These are phyloP conservation scores for Vitis labrusca DNA, from an alignment of 164 flowering plant genomes.

Conservation along the genomic window DNA sequence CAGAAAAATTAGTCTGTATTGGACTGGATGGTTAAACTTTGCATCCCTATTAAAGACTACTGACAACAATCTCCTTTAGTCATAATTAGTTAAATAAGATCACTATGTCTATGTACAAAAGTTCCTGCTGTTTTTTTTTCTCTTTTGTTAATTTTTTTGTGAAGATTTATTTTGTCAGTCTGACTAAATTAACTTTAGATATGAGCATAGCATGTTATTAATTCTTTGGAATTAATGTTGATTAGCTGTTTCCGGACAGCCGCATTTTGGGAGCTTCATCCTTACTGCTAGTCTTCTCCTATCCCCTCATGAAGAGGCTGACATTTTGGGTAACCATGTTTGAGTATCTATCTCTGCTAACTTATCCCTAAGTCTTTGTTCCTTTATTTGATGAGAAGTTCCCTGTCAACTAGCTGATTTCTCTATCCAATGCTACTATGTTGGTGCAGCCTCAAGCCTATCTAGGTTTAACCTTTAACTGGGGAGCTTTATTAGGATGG, in stretches of 20 bases:
- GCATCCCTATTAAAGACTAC: no score
- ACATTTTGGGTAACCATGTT: conserved; percentile 83
- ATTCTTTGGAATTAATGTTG: conserved; percentile 1
- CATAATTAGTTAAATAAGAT: no score
- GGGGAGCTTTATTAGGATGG: conserved; percentile 99
- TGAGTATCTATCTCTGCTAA: background rate
- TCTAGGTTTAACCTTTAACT: conserved; percentile 92
- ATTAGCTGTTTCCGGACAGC: conserved; percentile 36
- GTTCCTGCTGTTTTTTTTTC: no score
- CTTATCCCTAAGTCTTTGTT: background rate
- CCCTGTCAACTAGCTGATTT: background rate
- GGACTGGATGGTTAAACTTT: no score
- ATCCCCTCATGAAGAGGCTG: conserved; percentile 97
- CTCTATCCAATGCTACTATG: background rate
- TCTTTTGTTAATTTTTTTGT: background rate
- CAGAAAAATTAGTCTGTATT: no score
- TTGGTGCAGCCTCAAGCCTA: conserved; percentile 90
- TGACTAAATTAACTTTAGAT: background rate
- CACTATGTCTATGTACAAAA: no score
- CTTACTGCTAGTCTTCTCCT: conserved; percentile 89
- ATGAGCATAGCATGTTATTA: background rate
- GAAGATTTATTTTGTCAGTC: background rate
- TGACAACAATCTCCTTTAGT: no score
- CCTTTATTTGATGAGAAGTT: conserved; percentile 1
- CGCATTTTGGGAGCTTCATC: conserved; percentile 89